phyloP scores from a whole-genome alignment of 2,329 filamentous ascomycete genomes.

The Paramyrothecium sp. region DNA sequence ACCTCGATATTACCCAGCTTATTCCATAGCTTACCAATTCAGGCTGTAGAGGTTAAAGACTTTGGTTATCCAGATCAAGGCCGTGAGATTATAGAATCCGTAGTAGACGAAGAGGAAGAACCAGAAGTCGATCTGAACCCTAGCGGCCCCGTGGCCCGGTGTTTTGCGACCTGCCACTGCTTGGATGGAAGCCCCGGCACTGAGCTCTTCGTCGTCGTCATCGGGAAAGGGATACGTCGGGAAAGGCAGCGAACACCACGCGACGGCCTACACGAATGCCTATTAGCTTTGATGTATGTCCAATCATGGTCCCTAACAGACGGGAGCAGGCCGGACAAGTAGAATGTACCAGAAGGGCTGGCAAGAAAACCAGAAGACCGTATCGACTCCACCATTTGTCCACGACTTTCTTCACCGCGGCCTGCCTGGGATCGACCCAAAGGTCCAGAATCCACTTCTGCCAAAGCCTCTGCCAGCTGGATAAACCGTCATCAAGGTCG shows the following conservation, averaged over 20 bases:
- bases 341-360: conserved; percentile 57
- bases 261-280: conserved; percentile 53
- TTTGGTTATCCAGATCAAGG: conserved; percentile 69
- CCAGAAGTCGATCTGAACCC: conserved; percentile 68
- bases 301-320: too few species aligned
- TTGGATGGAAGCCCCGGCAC: conserved; percentile 11
- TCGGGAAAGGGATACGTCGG: conserved; percentile 58
- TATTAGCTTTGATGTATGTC: too few species aligned
- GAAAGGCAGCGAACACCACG: conserved; percentile 65
- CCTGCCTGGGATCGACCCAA: conserved; percentile 60
- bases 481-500: conserved; percentile 11
- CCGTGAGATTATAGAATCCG: conserved; percentile 66
- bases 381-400: conserved; percentile 65
- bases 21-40: conserved; percentile 53
- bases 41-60: conserved; percentile 70
- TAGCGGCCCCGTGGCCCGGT: conserved; percentile 62
- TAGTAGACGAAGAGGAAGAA: conserved; percentile 71
- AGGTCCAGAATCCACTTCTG: conserved; percentile 45
- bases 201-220: conserved; percentile 32
- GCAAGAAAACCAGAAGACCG: conserved; percentile 58
- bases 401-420: conserved; percentile 56
- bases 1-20: neutral
- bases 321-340: too few species aligned
- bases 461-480: conserved; percentile 30
- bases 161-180: conserved; percentile 33